Conservation (phyloP, 192 early-diverging fungal species). For the Backusella parvicylindrica region DNA sequence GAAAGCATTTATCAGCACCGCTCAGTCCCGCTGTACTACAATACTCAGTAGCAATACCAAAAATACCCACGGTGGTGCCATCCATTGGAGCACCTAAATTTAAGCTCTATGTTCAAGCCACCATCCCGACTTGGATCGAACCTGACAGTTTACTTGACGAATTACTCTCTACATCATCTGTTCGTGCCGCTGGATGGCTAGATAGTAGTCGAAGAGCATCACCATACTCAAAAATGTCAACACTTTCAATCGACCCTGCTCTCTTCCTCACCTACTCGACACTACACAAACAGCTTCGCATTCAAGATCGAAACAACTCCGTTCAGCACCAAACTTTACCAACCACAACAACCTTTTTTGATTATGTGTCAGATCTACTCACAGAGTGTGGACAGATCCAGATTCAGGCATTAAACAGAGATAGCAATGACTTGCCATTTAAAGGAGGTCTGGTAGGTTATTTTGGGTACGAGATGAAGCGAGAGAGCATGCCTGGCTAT, state of each 20-base stretch:
- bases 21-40: neutral
- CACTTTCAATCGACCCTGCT: slow-evolving; percentile 20
- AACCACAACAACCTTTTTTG: slow-evolving; percentile 55
- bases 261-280: slow-evolving; percentile 33
- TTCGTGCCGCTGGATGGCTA: slow-evolving; percentile 45
- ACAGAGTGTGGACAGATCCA: neutral
- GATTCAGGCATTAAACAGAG: neutral
- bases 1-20: neutral
- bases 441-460: slow-evolving; percentile 86
- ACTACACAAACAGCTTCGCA: slow-evolving; percentile 18
- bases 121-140: slow-evolving; percentile 27
- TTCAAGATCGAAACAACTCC: neutral
- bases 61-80: neutral
- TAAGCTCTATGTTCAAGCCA: neutral
- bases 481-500: slow-evolving; percentile 64
- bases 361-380: slow-evolving; percentile 50
- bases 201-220: slow-evolving; percentile 51
- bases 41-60: neutral
- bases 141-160: slow-evolving; percentile 22
- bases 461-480: slow-evolving; percentile 94
- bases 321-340: neutral
- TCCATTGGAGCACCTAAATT: neutral
- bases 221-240: slow-evolving; percentile 28
- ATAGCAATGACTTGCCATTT: slow-evolving; percentile 44
- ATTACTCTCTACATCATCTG: slow-evolving; percentile 1